Evolutionary conservation across 371 early-diverging fungal genomes (phyloP), one percentile per base, ranked within the genome.

Genomic region (Modicella reniformis): DNA sequence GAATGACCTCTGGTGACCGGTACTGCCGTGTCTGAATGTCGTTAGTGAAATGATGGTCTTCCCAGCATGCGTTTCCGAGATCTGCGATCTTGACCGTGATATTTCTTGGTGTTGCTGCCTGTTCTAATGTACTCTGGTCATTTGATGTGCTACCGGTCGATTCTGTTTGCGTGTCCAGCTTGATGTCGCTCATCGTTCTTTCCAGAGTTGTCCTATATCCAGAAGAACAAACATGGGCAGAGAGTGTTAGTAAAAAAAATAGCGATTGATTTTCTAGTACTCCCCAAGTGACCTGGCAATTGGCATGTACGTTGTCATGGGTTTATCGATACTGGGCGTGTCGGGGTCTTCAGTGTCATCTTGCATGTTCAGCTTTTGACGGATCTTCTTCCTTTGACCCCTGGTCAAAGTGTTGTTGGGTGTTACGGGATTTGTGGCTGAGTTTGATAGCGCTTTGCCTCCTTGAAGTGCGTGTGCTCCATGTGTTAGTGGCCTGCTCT

Each of bases 1-100:
- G 81, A 51, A 98, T 96, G 7, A 96, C 98, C 81, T 99, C 99
- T 17, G 99, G 99, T 3, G 96, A 92, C 53, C 99, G 91, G 67
- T 99, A 99, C 82, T 97, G 99, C 59, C 99, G 90, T 28, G 99
- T 98, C 76, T 98, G 98, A 62, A 99, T 97, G 81, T 98, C 98
- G 65, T 93, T 92, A 0, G 96, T 96, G 64, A 96, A 96, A 74
- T 97, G 97, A 67, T 95, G 92, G 74, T 97, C 87, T 3, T 91
- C 90, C 95, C 96, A 97, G 75, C 96, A 97, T n/a, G 99, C 96
- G 72, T 97, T 98, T 19, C 99, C 98, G 44, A 98, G 85, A 86
- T 98, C 99, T 10, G 98, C 97, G 72, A 98, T 95, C 79, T 98
- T 99, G 57, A 98, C 92, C 1, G 82, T 85, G 34, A 93, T 85